These are phyloP conservation scores for Aspergillus udagawae DNA, from an alignment of 2,329 filamentous ascomycete genomes.

Conservation along the genomic window DNA sequence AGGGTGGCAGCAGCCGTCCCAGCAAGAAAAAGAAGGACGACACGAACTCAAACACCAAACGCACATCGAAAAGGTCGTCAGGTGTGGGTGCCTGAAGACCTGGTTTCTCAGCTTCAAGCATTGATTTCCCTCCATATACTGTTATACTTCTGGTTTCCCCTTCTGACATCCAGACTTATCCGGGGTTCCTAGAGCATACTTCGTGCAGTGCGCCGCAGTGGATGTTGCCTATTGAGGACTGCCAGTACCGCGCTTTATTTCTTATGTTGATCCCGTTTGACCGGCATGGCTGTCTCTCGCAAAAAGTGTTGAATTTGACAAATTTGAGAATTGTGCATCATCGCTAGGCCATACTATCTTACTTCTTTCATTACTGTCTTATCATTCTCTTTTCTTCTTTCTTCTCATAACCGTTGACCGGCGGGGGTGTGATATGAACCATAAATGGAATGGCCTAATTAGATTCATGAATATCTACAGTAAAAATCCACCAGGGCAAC, in stretches of 20 bases:
- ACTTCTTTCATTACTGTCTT: background rate
- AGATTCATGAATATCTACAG: background rate
- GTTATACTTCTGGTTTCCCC: conserved; percentile 2
- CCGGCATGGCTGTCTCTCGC: background rate
- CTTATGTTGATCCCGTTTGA: background rate
- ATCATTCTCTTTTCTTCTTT: background rate
- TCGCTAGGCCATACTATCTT: background rate
- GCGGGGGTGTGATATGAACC: background rate
- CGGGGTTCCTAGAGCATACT: no score
- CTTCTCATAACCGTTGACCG: background rate
- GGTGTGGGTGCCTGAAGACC: conserved; percentile 18
- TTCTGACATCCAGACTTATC: background rate
- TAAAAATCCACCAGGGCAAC: background rate
- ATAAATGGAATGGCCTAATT: background rate
- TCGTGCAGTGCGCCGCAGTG: background rate
- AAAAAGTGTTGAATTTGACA: background rate
- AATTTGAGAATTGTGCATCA: background rate
- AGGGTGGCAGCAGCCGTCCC: conserved; percentile 41
- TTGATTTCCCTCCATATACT: conserved; percentile 10
- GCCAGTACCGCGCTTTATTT: background rate
- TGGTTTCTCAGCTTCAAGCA: background rate
- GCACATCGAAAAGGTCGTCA: conserved; percentile 29
- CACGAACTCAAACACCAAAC: conserved; percentile 27
- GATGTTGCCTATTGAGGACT: background rate
- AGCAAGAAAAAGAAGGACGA: conserved; percentile 41